Conservation (phyloP, 176 grass and related monocot genomes). For the Poa pratensis region DNA sequence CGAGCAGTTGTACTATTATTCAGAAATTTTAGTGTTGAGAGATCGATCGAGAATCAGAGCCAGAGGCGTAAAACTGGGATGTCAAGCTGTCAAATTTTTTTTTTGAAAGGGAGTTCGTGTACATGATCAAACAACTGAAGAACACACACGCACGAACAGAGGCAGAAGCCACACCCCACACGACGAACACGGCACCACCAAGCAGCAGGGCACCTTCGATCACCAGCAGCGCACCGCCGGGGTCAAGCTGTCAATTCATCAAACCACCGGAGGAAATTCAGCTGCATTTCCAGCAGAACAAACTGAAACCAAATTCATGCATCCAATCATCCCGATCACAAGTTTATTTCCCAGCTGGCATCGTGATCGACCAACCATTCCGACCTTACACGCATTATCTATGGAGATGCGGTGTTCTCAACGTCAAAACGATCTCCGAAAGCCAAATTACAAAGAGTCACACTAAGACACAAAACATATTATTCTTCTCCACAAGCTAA, state of each 20-base stretch:
- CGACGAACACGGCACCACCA: too few species aligned
- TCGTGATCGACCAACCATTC: constrained; percentile 9
- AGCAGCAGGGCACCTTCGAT: too few species aligned
- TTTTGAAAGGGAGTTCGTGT: too few species aligned
- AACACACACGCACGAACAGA: too few species aligned
- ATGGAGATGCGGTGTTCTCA: constrained; percentile 14
- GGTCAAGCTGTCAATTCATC: neutral
- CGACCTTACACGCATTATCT: neutral
- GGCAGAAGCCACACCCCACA: too few species aligned
- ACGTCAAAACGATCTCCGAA: neutral
- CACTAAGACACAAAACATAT: neutral
- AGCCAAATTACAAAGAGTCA: constrained; percentile 5
- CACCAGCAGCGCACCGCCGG: too few species aligned
- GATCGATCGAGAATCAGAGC: neutral
- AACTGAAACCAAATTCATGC: too few species aligned
- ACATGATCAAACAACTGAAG: too few species aligned
- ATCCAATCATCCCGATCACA: neutral
- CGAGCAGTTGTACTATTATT: neutral
- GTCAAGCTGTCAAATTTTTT: neutral
- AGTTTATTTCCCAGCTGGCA: too few species aligned
- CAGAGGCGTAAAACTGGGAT: neutral
- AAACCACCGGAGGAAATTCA: too few species aligned
- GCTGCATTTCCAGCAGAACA: too few species aligned
- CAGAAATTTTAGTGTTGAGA: neutral
- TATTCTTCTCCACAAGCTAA: neutral